phyloP scores from a whole-genome alignment of 176 grass and related monocot genomes.

The Elaeis guineensis region DNA sequence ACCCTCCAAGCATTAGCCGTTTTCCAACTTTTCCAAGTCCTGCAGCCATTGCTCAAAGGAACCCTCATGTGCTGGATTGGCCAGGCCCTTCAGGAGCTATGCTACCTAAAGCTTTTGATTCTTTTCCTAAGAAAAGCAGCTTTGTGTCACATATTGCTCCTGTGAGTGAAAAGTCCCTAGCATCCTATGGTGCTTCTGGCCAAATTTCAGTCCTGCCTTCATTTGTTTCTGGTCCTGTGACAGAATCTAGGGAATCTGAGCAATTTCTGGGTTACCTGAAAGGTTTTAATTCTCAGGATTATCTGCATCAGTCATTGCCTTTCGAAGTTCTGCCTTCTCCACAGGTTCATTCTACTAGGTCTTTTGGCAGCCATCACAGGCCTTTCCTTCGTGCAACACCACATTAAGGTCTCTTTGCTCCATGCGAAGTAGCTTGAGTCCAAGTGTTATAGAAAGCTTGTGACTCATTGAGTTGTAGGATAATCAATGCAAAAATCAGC shows the following conservation, averaged over 20 bases:
- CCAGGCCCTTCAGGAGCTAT: constrained; percentile 12
- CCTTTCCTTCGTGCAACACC: constrained; percentile 3
- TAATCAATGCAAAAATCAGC: too few relatives aligned
- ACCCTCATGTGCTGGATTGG: constrained; percentile 29
- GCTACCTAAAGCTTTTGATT: neutral
- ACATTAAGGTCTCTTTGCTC: neutral
- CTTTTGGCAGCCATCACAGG: constrained; percentile 3
- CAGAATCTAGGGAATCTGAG: neutral
- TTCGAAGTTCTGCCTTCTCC: constrained; percentile 6
- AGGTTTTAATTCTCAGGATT: neutral
- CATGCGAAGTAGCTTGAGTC: too few relatives aligned
- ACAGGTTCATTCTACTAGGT: constrained; percentile 18
- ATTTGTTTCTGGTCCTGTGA: neutral
- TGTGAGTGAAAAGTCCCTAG: neutral
- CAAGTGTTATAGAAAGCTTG: too few relatives aligned
- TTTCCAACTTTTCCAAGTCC: constrained; percentile 14
- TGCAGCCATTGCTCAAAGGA: constrained; percentile 15
- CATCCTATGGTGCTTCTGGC: neutral
- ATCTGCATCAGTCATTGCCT: neutral
- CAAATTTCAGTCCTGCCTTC: neutral
- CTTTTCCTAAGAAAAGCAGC: neutral
- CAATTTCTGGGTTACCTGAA: constrained; percentile 10
- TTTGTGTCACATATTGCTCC: too few relatives aligned
- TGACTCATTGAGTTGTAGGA: too few relatives aligned
- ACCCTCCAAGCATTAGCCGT: constrained; percentile 4